Base-by-base conservation (phyloP, 2,329 filamentous ascomycete species). In the Hypoxylon sp. region DNA sequence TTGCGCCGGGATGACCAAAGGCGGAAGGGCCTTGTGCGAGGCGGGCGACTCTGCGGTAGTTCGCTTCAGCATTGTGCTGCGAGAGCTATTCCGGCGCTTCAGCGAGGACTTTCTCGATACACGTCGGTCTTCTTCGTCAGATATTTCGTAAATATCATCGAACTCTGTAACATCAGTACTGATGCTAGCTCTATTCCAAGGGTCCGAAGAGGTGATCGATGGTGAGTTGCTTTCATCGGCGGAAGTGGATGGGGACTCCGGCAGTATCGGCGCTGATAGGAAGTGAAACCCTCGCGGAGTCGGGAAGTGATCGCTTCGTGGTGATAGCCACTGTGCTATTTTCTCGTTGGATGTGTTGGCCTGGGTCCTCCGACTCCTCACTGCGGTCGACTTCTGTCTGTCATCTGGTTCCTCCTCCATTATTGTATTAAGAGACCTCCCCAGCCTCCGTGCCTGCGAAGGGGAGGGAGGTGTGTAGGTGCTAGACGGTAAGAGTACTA, bases 141-240 rank as follows among this genome's bases (percentile, higher is more conserved):
- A 91, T 30, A 90, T 81, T 70, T 94, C 89, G 70, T 96, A 96
- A 37, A 96, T 75, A 63, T 95, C 90, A 71, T 96, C 90, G 63
- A 93, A 93, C 59, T 90, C 87, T 61, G 83, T 89, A 57, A 80
- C 79, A 62, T 84, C 82, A 60, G 87, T 87, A 68, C 80, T 75
- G 62, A 78, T 73, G 75, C 81, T 88, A 63, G 77, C 76, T 62
- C 83, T 78, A 57, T 81, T 86, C 88, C 87, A 86, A 17, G 77
- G 78, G 57, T 81, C 78, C 15, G 81, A 83, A 29, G 77, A 80
- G 7, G 74, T 77, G 63, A 77, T 78, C 44, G 77, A 83, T 49
- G 81, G 71, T 26, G 73, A 74, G 43, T 64, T 68, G 51, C 68
- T 71, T 61, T 72, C 77, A 55, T 81, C 80, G 51, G 74, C 75